Evolutionary conservation across 1,139 yeast genomes (phyloP).

Genomic region (Hyphopichia khmerensis): DNA sequence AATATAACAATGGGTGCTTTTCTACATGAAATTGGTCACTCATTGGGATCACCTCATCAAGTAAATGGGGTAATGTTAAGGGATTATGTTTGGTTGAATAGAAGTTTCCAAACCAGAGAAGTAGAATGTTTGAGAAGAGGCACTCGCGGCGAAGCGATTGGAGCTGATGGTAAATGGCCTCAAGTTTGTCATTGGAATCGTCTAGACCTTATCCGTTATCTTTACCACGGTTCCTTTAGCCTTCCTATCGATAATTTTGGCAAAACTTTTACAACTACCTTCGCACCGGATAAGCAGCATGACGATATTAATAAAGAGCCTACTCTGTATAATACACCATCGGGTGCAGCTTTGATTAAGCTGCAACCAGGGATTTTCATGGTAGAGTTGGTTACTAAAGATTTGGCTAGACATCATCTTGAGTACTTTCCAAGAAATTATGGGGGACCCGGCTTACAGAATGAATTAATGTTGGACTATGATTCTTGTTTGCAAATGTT

Average conservation of each 20-base stretch:
- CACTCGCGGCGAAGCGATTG: conserved; percentile 42
- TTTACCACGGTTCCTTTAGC: conserved; percentile 77
- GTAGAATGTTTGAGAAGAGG: conserved; percentile 48
- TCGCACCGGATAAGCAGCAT: conserved; percentile 17
- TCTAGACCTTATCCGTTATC: conserved; percentile 72
- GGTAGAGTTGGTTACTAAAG: conserved; percentile 64
- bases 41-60: conserved; percentile 90
- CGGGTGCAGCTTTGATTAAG: conserved; percentile 41
- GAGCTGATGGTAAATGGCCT: conserved; percentile 56
- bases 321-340: conserved; percentile 22
- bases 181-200: conserved; percentile 77
- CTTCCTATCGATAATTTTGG: conserved; percentile 60
- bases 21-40: conserved; percentile 93
- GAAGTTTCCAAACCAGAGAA: conserved; percentile 81
- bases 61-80: conserved; percentile 87
- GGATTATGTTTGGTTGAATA: conserved; percentile 76
- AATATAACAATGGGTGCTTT: conserved; percentile 90
- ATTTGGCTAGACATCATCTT: conserved; percentile 60
- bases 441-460: conserved; percentile 62
- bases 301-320: conserved; percentile 22
- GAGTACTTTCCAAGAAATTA: conserved; percentile 57
- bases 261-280: conserved; percentile 27
- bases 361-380: conserved; percentile 69
- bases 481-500: conserved; percentile 43
- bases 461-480: conserved; percentile 49